Base-by-base conservation (phyloP, 371 early-diverging fungal species). In the Mortierella sp. region DNA sequence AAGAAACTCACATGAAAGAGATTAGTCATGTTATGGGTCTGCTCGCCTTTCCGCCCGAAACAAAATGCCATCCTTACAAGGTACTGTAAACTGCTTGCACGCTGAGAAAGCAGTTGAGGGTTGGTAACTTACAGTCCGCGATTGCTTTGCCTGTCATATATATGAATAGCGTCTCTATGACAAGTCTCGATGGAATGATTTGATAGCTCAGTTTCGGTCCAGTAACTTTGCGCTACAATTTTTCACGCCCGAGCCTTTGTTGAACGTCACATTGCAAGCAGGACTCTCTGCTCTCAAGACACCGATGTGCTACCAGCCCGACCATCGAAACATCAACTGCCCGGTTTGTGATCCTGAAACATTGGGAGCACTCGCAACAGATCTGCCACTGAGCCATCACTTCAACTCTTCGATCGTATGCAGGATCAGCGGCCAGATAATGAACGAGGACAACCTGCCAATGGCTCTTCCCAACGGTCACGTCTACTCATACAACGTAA, bases 381-480 rank as follows among this genome's bases (percentile, higher is more conserved):
- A 88, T 14, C 84, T 99, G 35, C 98, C 99, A 3, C 86, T 92
- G 67, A 92, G 95, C 58, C 98, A 98, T 80, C 98, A 97, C 77
- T 93, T 94, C 62, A 97, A 97, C 84, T 96, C 96, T 1, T 94
- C 93, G 12, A 85, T 97, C 35, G 97, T 98, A 16, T 98, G 98
- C 85, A 90, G 96, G 20, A 90, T 97, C 30, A 92, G 94, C 35
- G 97, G 97, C 8, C 75, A 87, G 54, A 92, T 94, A 30, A 97
- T 98, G 96, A 93, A 97, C 75, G 98, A 96, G 77, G 91, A 96
- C 83, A 99, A 99, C 73, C 92, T 94, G 55, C 98, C 98, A 0
- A 92, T 99, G 95, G 91, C 94, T 8, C 85, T 98, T 70, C 98
- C 97, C 16, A 98, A 98, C 83, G 98, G 98, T 51, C 90, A 93